Evolutionary conservation across 208 protist species (phyloP).

Genomic region (Acanthamoeba royreba): DNA sequence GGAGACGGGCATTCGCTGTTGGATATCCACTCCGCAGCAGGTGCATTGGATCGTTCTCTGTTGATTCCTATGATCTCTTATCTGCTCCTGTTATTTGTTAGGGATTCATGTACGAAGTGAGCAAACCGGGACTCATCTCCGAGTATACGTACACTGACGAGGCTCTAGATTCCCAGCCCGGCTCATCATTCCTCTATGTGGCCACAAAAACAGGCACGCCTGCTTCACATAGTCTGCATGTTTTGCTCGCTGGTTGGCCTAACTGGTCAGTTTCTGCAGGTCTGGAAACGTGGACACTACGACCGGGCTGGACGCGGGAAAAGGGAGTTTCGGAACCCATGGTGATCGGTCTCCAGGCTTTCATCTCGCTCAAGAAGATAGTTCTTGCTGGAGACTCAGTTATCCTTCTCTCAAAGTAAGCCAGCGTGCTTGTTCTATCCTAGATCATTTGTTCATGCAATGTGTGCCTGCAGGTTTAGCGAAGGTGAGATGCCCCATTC

Average conservation of each 20-base stretch:
- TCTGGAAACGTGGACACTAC: slow-evolving; percentile 4
- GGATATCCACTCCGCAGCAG: not conserved
- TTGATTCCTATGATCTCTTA: not conserved
- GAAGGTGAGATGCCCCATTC: not conserved
- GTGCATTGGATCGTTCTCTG: not conserved
- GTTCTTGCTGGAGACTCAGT: not conserved
- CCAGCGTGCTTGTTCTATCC: not conserved
- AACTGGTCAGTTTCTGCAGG: not conserved
- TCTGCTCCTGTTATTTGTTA: not conserved
- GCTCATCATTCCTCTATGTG: not conserved
- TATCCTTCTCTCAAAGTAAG: slow-evolving; percentile 2
- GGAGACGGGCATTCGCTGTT: not conserved
- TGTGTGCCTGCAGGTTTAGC: not conserved
- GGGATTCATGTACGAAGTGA: not conserved
- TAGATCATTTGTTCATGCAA: not conserved
- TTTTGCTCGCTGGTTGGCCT: not conserved
- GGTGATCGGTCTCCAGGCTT: not conserved
- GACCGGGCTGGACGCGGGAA: not conserved
- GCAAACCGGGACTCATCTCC: not conserved
- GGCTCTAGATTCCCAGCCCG: not conserved
- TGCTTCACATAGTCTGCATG: not conserved
- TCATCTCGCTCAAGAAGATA: slow-evolving; percentile 33
- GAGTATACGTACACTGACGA: not conserved
- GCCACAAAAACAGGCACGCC: not conserved
- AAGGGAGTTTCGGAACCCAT: not conserved